A percentile compares a stretch with the other conserved stretches of the same genome.
Conservation (phyloP, 768 basidiomycete species). For the Suillus ampliporus region DNA sequence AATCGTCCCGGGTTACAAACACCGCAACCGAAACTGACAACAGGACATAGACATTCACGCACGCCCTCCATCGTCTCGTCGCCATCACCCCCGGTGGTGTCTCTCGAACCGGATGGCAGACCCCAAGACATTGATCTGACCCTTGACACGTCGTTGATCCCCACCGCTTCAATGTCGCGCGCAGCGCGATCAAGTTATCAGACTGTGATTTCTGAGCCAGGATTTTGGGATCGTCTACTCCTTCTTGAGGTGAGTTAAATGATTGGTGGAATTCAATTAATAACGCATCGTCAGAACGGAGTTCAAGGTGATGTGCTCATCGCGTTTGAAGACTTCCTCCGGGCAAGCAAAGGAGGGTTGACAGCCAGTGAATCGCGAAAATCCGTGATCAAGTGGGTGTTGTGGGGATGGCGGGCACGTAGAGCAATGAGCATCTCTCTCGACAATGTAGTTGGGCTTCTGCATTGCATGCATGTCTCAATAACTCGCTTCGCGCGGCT, state of each 20-base stretch:
- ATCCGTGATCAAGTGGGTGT: constrained; percentile 90
- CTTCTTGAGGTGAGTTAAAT: constrained; percentile 58
- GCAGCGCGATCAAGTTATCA: constrained; percentile 36
- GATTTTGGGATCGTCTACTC: constrained; percentile 78
- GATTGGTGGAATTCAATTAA: neutral
- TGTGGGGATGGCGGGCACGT: constrained; percentile 87
- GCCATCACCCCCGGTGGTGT: constrained; percentile 65
- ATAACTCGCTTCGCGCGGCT: neutral
- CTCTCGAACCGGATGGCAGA: constrained; percentile 49
- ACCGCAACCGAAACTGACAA: constrained; percentile 33
- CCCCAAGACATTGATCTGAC: constrained; percentile 69
- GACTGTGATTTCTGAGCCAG: constrained; percentile 68
- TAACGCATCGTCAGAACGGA: constrained; percentile 50
- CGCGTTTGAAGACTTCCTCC: constrained; percentile 89
- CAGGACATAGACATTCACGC: constrained; percentile 56
- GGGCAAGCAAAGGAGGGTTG: constrained; percentile 79
- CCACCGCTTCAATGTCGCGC: constrained; percentile 50
- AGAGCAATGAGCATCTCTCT: constrained; percentile 18
- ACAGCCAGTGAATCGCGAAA: constrained; percentile 89
- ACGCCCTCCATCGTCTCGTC: constrained; percentile 83
- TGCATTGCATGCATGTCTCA: neutral
- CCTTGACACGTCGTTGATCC: constrained; percentile 61
- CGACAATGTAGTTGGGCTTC: constrained; percentile 7
- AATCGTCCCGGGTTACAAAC: constrained; percentile 31
- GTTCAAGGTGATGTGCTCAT: constrained; percentile 68